Conservation (phyloP, 2,329 filamentous ascomycete species). For the Sporothrix pallida region DNA sequence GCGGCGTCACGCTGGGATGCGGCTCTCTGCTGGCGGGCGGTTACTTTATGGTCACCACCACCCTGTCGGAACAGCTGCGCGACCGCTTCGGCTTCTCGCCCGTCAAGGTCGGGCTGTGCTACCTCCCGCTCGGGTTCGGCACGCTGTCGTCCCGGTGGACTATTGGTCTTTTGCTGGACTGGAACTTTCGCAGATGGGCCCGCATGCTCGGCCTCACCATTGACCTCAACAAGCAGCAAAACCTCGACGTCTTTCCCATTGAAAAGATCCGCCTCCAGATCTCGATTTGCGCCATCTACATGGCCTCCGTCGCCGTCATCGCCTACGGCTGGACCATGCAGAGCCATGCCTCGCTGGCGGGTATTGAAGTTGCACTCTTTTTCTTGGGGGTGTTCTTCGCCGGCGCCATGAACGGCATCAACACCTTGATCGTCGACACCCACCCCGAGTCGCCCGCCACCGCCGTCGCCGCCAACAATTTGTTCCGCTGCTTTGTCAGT, state of each 20-base stretch:
- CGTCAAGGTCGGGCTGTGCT: slow-evolving; percentile 38
- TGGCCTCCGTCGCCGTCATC: slow-evolving; percentile 36
- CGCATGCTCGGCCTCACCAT: slow-evolving; percentile 35
- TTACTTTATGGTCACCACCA: slow-evolving; percentile 41
- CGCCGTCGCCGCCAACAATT: slow-evolving; percentile 40
- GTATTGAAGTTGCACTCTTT: slow-evolving; percentile 39
- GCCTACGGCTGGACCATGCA: slow-evolving; percentile 42
- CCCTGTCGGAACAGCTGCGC: slow-evolving; percentile 39
- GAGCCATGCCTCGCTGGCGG: slow-evolving; percentile 38
- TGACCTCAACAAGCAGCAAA: slow-evolving; percentile 37
- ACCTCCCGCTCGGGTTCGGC: slow-evolving; percentile 38
- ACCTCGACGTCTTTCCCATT: slow-evolving; percentile 38
- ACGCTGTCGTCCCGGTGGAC: slow-evolving; percentile 37
- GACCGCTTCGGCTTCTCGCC: slow-evolving; percentile 37
- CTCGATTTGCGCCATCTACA: slow-evolving; percentile 38
- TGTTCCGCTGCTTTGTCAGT: slow-evolving; percentile 41
- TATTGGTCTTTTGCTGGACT: slow-evolving; percentile 37
- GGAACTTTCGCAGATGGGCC: slow-evolving; percentile 38
- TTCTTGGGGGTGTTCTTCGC: slow-evolving; percentile 39
- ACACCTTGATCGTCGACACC: slow-evolving; percentile 39
- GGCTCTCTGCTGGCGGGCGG: slow-evolving; percentile 40
- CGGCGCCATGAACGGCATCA: slow-evolving; percentile 39
- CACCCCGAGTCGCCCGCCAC: slow-evolving; percentile 38
- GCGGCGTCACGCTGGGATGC: slow-evolving; percentile 40
- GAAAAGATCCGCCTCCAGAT: slow-evolving; percentile 39